Evolutionary conservation across 2,329 filamentous ascomycete genomes (phyloP).

Genomic region (Aulographum hederae): DNA sequence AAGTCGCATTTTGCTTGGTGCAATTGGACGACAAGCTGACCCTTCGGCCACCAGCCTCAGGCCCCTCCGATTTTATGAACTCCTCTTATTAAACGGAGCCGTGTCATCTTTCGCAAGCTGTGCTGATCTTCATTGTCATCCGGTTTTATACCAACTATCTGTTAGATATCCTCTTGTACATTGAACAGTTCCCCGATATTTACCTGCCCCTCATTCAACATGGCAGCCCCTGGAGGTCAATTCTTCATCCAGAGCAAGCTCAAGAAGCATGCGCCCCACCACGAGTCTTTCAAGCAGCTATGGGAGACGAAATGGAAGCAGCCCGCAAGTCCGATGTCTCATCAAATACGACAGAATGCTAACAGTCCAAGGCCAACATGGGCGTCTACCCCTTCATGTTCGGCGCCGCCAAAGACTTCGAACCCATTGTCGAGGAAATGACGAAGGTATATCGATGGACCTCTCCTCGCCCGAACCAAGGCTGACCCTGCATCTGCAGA

Average conservation of each 20-base stretch:
- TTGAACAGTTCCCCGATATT: too few species aligned
- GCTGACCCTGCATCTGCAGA: constrained; percentile 16
- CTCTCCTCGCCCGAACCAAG: neutral
- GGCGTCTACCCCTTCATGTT: constrained; percentile 62
- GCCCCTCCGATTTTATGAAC: too few species aligned
- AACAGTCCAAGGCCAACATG: constrained; percentile 21
- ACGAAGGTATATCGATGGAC: constrained; percentile 25
- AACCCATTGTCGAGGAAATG: constrained; percentile 46
- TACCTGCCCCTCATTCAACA: too few species aligned
- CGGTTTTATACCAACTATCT: too few species aligned
- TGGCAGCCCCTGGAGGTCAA: constrained; percentile 21
- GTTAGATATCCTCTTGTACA: too few species aligned
- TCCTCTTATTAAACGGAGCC: too few species aligned
- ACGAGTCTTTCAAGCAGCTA: constrained; percentile 26
- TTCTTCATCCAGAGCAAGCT: constrained; percentile 30
- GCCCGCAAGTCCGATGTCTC: constrained; percentile 28
- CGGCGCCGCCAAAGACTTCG: constrained; percentile 47
- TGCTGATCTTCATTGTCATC: too few species aligned
- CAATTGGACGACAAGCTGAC: too few species aligned
- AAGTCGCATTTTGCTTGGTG: too few species aligned
- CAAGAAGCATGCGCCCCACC: constrained; percentile 22
- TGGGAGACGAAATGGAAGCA: constrained; percentile 66
- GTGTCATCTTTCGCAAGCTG: too few species aligned
- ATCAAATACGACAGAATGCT: neutral
- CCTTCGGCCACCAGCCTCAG: too few species aligned